These are phyloP conservation scores for Pythium grandisporangium DNA, from an alignment of 352 stramenopile genomes.

Conservation along the genomic window DNA sequence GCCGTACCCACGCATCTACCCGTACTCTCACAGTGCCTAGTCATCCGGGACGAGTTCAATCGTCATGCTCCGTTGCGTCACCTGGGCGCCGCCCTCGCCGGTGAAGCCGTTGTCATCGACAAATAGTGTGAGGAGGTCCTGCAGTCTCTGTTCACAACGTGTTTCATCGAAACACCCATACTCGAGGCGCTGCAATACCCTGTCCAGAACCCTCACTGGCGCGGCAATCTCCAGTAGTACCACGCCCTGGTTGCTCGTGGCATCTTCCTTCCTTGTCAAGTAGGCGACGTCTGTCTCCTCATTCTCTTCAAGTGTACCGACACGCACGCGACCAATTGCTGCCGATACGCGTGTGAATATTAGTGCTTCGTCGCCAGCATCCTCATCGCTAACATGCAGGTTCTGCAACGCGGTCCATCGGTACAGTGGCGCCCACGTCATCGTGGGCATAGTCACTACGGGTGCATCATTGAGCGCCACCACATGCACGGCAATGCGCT, in stretches of 20 bases:
- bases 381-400: conserved; percentile 27
- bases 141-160: conserved; percentile 16
- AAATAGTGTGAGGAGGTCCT: conserved; percentile 28
- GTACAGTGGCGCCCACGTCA: conserved; percentile 18
- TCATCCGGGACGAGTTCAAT: too few species aligned
- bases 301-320: too few species aligned
- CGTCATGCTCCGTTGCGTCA: conserved; percentile 12
- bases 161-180: conserved; percentile 21
- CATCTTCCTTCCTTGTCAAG: too few species aligned
- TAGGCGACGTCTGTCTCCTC: too few species aligned
- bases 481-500: conserved; percentile 32
- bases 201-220: conserved; percentile 6
- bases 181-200: conserved; percentile 21
- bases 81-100: conserved; percentile 20
- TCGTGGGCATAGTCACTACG: conserved; percentile 14
- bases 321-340: conserved; percentile 25
- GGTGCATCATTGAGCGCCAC: conserved; percentile 33
- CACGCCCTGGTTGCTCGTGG: too few species aligned
- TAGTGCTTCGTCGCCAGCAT: conserved; percentile 20
- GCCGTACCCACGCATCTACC: too few species aligned
- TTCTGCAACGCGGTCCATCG: conserved; percentile 16
- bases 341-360: conserved; percentile 35
- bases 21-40: too few species aligned
- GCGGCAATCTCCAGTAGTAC: conserved; percentile 29
- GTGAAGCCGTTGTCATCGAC: conserved; percentile 57